These are phyloP conservation scores for Citrus sinensis DNA, from an alignment of 345 rosid genomes.

Conservation along the genomic window DNA sequence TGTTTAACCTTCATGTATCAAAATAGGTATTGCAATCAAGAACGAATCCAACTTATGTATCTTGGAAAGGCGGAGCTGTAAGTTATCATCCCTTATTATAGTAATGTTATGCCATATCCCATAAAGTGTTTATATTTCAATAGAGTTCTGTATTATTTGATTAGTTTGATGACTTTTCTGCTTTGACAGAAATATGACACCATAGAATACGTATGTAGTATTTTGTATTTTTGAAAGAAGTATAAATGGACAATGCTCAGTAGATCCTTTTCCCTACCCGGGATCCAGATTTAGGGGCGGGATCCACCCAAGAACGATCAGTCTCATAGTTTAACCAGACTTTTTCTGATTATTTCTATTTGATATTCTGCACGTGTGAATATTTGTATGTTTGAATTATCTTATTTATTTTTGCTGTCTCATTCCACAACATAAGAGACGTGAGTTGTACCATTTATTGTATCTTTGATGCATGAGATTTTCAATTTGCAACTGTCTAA, in stretches of 20 bases:
- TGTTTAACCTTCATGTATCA: constrained; percentile 5
- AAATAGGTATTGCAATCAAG: constrained; percentile 76
- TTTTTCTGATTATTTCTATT: not conserved
- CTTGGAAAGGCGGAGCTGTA: constrained; percentile 97
- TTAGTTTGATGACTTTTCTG: not conserved
- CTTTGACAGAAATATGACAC: not conserved
- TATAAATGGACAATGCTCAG: not conserved
- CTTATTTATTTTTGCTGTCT: not conserved
- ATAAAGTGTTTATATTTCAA: not conserved
- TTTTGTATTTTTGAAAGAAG: not conserved
- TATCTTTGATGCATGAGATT: not conserved
- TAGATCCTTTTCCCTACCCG: too few species aligned
- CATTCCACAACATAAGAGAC: not conserved
- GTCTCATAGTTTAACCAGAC: not conserved
- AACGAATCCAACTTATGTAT: constrained; percentile 54
- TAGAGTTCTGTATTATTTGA: not conserved
- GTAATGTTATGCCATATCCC: not conserved
- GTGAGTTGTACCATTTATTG: not conserved
- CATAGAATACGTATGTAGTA: not conserved
- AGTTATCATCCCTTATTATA: constrained; percentile 16
- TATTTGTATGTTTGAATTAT: too few species aligned
- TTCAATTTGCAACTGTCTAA: not conserved
- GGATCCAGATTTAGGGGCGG: too few species aligned
- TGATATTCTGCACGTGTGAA: not conserved
- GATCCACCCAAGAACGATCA: too few species aligned